Evolutionary conservation across 441 rosid species (phyloP), one percentile per base, ranked within the genome.

Genomic region (Pelargonium myrrhifolium): DNA sequence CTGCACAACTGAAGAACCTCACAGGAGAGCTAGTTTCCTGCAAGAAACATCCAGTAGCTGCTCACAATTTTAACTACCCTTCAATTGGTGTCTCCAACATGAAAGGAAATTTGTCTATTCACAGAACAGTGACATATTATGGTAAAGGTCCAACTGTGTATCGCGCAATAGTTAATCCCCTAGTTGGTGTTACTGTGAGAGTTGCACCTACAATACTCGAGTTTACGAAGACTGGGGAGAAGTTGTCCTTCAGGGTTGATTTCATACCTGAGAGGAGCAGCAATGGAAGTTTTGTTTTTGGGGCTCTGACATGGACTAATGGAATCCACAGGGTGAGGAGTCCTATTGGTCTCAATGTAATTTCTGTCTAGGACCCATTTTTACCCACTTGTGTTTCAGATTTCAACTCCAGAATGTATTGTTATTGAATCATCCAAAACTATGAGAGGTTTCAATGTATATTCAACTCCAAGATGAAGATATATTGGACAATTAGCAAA

Each of bases 301-400:
- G 84, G 65, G 81, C 77, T 61, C 69, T 82, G 83, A 80, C 80
- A 60, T 82, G 87, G 88, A 81, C 69, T 64, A 80, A 74, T 56
- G 86, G 77, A 37, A 12, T 74, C 31, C 80, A 71, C 37, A 64
- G 45, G 18, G 81, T 80, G 18, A 74, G 80, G 66, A 82, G 84
- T 80, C 86, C 88, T 55, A 71, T 77, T 64, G 80, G 72, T 58
- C 65, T 83, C 65, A 78, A 73, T 65, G 84, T 79, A 31, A 42
- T 78, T 65, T 77, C 82, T 35, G 17, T 75, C 24, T 66, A 73
- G 74, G 62, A 51, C 58, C 15, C 58, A 51, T 6, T 49, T 49
- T 49, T 15, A 12, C 7, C 56, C 2, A 49, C 20, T 6, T 51
- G 21, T 51, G 58, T 51, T 51, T 51, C 58, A 17, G 21, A 51